Evolutionary conservation across 2,329 filamentous ascomycete genomes (phyloP), one percentile per base, ranked within the genome.

Genomic region (Xylaria sp.): DNA sequence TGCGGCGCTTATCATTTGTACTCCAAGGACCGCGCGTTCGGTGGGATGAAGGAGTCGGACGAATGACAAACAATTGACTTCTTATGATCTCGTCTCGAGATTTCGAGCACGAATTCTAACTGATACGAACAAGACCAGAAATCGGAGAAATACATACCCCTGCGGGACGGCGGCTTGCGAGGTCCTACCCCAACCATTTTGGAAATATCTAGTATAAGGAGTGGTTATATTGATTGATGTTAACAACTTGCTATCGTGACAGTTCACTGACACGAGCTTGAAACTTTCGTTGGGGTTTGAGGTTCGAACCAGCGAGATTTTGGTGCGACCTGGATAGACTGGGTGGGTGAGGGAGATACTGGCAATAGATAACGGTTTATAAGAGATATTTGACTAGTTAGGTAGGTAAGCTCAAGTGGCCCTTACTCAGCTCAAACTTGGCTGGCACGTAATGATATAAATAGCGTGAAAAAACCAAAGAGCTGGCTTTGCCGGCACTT

Each of bases 141-240:
- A 46, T 6, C 23, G 15, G 57, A 65, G 67, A 70, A 67, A 63
- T 75, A 87, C 89, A 80, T 87, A 92, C 92, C 92, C 87, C 92
- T 93, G 74, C 84, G 81, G 75, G 82, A 83, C 74, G 83, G 83
- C 72, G 83, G 83, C 77, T 81, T 83, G 77, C 83, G 82, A 75
- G 83, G 83, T 79, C 84, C 84, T 71, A 85, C 79, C 72, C 83
- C 83, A 75, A 85, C 84, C 84, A 86, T 86, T 77, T 79, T 84
- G 79, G 72, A 71, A 59, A 75, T 65, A 69, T 59, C 63, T 49
- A 28, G n/a, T 42, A 59, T 33, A 40, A 23, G 33, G 20, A 28
- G 63, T 11, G 57, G 31, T 31, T 68, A 42, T 73, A 74, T 78
- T 72, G 74, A 73, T 78, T 77, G 20, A 48, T 15, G 33, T 23